Evolutionary conservation across 164 flowering plant species (phyloP), one percentile per base, ranked within the genome.

Genomic region (Platanus orientalis): DNA sequence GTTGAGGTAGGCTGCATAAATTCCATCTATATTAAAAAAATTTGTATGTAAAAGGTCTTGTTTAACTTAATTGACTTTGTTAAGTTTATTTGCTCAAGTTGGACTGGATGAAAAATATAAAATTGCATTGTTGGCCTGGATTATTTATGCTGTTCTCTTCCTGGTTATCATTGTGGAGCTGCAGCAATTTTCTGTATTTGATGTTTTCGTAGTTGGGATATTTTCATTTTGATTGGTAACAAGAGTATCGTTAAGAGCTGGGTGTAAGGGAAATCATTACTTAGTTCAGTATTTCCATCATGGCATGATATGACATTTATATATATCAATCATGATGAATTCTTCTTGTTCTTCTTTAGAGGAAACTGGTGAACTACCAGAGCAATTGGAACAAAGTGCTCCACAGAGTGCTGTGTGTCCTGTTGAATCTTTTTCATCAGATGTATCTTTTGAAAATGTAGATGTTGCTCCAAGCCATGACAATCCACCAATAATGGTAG

Each of bases 291-390:
- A 6, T 44, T 17, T 44, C n/a, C n/a, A n/a, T 44, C 49, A 16
- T 44, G 19, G 9, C 9, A 10, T 36, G 7, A 1, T 36, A 44
- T 44, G 49, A 44, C 16, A 44, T 44, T 19, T 19, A 1, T 19
- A 4, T 44, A 19, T 44, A 44, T 44, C 40, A 58, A 13, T 58
- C 26, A 12, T 40, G 29, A 11, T 24, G 27, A 17, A 44, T 7
- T 20, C 39, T 57, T 67, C 17, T 20, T 50, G 57, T 77, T 59
- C 20, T 44, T 57, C 13, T 72, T 54, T 79, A 90, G 97, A 83
- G 80, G 95, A 91, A 73, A 56, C 69, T 52, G 78, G 66, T 67
- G 75, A 66, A 57, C 36, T 68, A 16, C 57, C 76, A 28, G 62
- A 61, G 7, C 68, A 69, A 42, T 23, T 61, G 34, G 13, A 42